Evolutionary conservation across 2,329 filamentous ascomycete species (phyloP).

Genomic region (Paracoccidioides lutzii): DNA sequence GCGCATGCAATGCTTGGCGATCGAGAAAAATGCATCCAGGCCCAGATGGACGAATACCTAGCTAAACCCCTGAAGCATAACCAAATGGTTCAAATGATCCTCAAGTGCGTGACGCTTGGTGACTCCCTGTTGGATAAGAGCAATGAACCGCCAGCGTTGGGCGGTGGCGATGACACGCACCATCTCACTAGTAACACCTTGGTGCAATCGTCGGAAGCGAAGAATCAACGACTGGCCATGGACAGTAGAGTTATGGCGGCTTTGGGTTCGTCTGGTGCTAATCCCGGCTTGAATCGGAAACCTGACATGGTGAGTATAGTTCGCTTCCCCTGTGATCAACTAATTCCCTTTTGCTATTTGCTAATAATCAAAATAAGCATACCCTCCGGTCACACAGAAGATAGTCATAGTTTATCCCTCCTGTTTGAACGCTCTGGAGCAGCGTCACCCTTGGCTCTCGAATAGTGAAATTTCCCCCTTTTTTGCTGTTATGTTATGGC

Average conservation of each 20-base stretch:
- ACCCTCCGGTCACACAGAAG: constrained; percentile 39
- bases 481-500: background rate
- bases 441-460: no score
- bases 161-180: constrained; percentile 19
- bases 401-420: constrained; percentile 16
- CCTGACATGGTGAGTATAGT: constrained; percentile 6
- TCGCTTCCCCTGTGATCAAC: background rate
- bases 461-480: no score
- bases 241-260: constrained; percentile 58
- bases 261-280: constrained; percentile 35
- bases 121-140: constrained; percentile 31
- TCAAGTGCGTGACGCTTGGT: constrained; percentile 89
- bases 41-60: constrained; percentile 98
- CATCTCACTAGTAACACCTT: constrained; percentile 8
- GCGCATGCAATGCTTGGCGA: constrained; percentile 98
- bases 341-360: background rate
- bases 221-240: constrained; percentile 41
- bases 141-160: constrained; percentile 30
- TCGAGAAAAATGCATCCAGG: constrained; percentile 93
- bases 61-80: constrained; percentile 95
- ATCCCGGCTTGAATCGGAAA: constrained; percentile 36
- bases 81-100: constrained; percentile 91
- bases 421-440: no score
- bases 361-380: constrained; percentile 19
- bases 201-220: constrained; percentile 22